Evolutionary conservation across 2,329 filamentous ascomycete genomes (phyloP).

Genomic region (Colletotrichum destructivum): DNA sequence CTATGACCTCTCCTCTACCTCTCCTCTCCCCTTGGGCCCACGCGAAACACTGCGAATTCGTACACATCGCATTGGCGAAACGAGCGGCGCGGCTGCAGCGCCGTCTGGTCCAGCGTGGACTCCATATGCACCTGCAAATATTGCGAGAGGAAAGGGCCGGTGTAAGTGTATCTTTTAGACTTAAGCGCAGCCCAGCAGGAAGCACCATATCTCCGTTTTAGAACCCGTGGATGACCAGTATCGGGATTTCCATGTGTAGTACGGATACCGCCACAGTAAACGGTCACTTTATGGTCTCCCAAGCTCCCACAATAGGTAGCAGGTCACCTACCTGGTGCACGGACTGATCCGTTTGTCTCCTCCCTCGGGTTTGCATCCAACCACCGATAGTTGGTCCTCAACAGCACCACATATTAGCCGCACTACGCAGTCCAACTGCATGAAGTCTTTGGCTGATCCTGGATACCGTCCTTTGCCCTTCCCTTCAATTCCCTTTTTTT

Average conservation of each 20-base stretch:
- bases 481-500: not conserved
- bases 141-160: too few species aligned
- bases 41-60: not conserved
- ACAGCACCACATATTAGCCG: not conserved
- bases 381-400: not conserved
- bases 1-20: not conserved
- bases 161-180: too few species aligned
- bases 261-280: too few species aligned
- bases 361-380: not conserved
- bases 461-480: not conserved
- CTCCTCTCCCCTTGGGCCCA: not conserved
- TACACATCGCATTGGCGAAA: not conserved
- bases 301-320: not conserved
- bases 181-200: too few species aligned
- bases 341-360: too few species aligned
- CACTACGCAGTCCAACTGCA: not conserved
- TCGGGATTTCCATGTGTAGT: too few species aligned
- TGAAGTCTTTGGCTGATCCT: slow-evolving; percentile 9
- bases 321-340: too few species aligned
- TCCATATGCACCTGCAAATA: not conserved
- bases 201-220: too few species aligned
- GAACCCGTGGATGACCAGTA: too few species aligned
- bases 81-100: not conserved
- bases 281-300: not conserved
- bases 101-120: not conserved